Conservation (phyloP, 768 basidiomycete species). For the Hebeloma cylindrosporum region DNA sequence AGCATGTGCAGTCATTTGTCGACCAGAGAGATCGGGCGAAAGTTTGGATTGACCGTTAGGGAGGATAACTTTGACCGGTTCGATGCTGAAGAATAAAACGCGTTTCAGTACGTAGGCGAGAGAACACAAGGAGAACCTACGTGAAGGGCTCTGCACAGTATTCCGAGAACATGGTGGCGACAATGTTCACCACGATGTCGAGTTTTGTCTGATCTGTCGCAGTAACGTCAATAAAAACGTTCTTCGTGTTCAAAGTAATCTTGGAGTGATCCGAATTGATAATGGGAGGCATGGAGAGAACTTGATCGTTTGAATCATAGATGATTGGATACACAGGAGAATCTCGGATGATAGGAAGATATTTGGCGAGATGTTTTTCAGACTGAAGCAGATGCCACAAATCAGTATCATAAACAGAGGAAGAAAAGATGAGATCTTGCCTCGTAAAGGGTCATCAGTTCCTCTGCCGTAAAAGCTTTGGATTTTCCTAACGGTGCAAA, state of each 20-base stretch:
- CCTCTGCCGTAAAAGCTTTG: conserved; percentile 78
- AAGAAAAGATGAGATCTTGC: conserved; percentile 40
- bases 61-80: conserved; percentile 84
- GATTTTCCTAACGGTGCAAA: conserved; percentile 86
- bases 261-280: conserved; percentile 98
- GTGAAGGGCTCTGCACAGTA: conserved; percentile 91
- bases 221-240: conserved; percentile 96
- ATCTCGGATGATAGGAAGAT: conserved; percentile 90
- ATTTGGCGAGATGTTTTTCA: conserved; percentile 88
- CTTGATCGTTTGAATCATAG: conserved; percentile 84
- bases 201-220: conserved; percentile 97
- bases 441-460: conserved; percentile 93
- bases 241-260: conserved; percentile 89
- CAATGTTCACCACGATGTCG: conserved; percentile 91
- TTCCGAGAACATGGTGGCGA: conserved; percentile 97
- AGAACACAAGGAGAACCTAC: conserved; percentile 46
- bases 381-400: conserved; percentile 47
- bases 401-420: background rate
- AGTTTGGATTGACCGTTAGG: conserved; percentile 75
- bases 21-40: conserved; percentile 78
- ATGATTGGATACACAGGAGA: conserved; percentile 97
- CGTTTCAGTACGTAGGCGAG: background rate
- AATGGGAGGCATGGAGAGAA: conserved; percentile 97
- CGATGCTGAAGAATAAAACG: conserved; percentile 57
- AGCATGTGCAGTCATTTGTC: conserved; percentile 69